phyloP scores from a whole-genome alignment of 257 asterid species.

The Osmanthus fragrans region DNA sequence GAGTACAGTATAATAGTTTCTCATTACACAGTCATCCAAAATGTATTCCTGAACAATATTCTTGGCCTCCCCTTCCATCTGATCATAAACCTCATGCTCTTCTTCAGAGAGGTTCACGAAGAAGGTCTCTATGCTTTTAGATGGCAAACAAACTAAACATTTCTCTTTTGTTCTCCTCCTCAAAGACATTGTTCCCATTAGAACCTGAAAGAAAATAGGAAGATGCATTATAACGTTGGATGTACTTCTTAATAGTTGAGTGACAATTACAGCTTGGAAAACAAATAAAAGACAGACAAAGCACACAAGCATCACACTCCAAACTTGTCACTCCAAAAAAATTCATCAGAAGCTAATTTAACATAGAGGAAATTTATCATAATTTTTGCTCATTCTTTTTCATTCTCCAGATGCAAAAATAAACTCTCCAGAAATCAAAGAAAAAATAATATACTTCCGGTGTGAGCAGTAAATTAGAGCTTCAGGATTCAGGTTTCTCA shows the following conservation, averaged over 20 bases:
- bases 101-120: slow-evolving; percentile 61
- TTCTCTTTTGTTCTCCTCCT: slow-evolving; percentile 85
- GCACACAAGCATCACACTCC: not conserved
- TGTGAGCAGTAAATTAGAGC: not conserved
- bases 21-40: slow-evolving; percentile 34
- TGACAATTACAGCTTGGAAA: not conserved
- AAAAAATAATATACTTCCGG: not conserved
- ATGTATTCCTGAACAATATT: slow-evolving; percentile 48
- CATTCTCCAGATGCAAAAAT: not conserved
- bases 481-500: not conserved
- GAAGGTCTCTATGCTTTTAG: slow-evolving; percentile 61
- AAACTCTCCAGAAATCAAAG: not conserved
- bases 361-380: not conserved
- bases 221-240: not conserved
- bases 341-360: not conserved
- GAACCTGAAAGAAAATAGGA: slow-evolving; percentile 46
- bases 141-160: slow-evolving; percentile 58
- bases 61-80: slow-evolving; percentile 73
- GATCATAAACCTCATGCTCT: slow-evolving; percentile 76
- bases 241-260: slow-evolving; percentile 3
- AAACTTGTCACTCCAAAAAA: not conserved
- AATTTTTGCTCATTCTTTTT: not conserved
- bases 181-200: slow-evolving; percentile 71
- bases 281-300: not conserved
- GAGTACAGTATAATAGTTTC: slow-evolving; percentile 58